Base-by-base conservation (phyloP, 352 stramenopile genomes). In the Pythium diclinum region DNA sequence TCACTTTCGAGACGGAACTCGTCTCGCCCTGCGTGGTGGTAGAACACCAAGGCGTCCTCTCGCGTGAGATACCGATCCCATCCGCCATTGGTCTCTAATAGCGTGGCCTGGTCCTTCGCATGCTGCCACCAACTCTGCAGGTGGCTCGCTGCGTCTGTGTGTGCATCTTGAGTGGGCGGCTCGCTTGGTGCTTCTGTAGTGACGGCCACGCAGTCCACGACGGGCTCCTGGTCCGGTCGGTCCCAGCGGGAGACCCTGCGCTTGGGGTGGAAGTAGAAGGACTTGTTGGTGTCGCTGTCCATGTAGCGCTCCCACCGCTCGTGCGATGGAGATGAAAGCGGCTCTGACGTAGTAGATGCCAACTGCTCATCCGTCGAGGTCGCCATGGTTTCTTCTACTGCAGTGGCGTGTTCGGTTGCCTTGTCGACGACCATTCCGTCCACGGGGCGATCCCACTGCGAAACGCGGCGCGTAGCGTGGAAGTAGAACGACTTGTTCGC, bases 291-390 rank as follows among this genome's bases (percentile, higher is more conserved):
- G 48, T 61, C 49, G 17, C 44, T 67, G 61, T 87, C 77, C 57
- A 85, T 34, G 54, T 85, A 88, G 19, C 74, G 75, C 61, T 89
- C 78, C 81, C 77, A 89, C 33, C 21, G 63, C 21, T 61, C 53
- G 0, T 19, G 19, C 28, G n/a, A 30, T 30, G n/a, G 44, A 6
- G 44, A 32, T n/a, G 44, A 16, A 0, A 8, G 1, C 44, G 17
- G 3, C n/a, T 51, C n/a, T 14, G 28, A 7, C 32, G 10, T 11
- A 10, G 44, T 14, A 46, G 38, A 28, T 38, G 7, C 33, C 36
- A 17, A 17, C 36, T 42, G 9, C 1, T 17, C 10, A 42, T 42
- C 36, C 1, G 36, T 42, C 11, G 36, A 17, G 10, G 36, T 17
- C 8, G n/a, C 36, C 10, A 17, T 1, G 36, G 36, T 16, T 21